Evolutionary conservation across 73 alveolate genomes (phyloP).

Genomic region (Paramecium octaurelia): DNA sequence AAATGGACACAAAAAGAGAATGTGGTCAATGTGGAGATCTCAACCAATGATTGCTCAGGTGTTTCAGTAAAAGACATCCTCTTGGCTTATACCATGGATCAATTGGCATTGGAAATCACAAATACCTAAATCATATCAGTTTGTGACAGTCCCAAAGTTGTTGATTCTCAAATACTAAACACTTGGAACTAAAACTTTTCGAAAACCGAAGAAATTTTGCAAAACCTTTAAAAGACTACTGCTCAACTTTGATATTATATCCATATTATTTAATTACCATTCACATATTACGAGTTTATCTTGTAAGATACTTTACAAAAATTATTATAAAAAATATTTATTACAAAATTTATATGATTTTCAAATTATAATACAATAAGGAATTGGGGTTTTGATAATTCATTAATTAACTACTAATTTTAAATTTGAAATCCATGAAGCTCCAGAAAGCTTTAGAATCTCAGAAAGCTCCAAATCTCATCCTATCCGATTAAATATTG

Average conservation of each 20-base stretch:
- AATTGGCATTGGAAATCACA: neutral
- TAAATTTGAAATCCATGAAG: neutral
- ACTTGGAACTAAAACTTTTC: neutral
- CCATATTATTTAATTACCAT: neutral
- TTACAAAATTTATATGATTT: neutral
- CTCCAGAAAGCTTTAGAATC: neutral
- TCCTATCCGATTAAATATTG: neutral
- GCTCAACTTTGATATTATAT: neutral
- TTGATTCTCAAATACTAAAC: neutral
- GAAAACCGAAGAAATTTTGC: neutral
- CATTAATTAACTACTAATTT: neutral
- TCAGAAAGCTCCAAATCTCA: slow-evolving; percentile 13
- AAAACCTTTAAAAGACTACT: neutral
- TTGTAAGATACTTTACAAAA: slow-evolving; percentile 1
- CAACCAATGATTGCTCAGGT: neutral
- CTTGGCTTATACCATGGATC: neutral
- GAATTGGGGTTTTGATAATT: neutral
- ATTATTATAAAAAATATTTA: neutral
- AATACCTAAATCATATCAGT: neutral
- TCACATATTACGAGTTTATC: neutral
- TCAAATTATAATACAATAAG: no score
- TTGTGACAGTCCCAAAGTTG: neutral
- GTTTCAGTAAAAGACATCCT: slow-evolving; percentile 11
- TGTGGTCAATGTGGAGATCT: neutral
- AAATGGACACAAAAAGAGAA: slow-evolving; percentile 15